Conservation (phyloP, 441 rosid species). For the Erodium trifolium region DNA sequence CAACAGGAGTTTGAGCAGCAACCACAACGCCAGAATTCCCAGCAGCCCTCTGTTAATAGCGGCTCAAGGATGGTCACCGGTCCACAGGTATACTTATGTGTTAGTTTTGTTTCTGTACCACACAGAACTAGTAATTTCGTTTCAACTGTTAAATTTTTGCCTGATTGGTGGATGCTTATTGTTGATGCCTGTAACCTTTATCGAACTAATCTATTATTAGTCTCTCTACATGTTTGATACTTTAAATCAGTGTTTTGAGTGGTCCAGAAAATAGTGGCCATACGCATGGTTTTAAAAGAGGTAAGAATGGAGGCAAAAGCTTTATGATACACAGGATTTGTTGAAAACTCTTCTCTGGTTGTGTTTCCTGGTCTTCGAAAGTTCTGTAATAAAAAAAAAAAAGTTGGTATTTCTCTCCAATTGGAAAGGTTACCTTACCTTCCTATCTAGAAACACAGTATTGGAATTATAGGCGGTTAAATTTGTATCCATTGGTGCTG, state of each 20-base stretch:
- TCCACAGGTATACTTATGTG: conserved; percentile 56
- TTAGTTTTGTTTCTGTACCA: background rate
- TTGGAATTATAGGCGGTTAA: background rate
- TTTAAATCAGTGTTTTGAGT: background rate
- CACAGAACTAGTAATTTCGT: background rate
- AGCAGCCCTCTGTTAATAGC: conserved; percentile 37
- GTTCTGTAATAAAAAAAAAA: background rate
- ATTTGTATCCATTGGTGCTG: background rate
- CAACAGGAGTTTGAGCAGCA: conserved; percentile 88
- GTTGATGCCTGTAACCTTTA: background rate
- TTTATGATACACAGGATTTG: background rate
- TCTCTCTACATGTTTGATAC: background rate
- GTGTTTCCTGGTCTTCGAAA: background rate
- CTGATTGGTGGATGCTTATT: background rate
- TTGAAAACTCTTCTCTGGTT: background rate
- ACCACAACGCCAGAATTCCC: conserved; percentile 45
- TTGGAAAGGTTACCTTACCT: too few relatives aligned
- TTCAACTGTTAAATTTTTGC: background rate
- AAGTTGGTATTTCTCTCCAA: background rate
- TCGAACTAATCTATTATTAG: background rate
- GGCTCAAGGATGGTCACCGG: conserved; percentile 69
- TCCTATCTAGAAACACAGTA: background rate
- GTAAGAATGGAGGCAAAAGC: background rate
- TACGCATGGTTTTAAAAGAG: background rate
- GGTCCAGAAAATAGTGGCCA: background rate